Conservation (phyloP, 2,329 filamentous ascomycete genomes). For the Cryphonectria parasitica region DNA sequence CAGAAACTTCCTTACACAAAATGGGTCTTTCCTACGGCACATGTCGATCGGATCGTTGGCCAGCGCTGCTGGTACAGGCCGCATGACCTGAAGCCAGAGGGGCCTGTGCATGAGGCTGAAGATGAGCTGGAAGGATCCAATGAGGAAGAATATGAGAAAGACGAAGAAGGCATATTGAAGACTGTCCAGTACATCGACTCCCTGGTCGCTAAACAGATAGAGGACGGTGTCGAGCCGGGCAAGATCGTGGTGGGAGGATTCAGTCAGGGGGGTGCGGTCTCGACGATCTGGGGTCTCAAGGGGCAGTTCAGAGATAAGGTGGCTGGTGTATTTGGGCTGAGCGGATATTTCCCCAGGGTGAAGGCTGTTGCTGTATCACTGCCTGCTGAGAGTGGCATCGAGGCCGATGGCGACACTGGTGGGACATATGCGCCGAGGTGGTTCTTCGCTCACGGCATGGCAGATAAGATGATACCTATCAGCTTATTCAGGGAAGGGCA, state of each 20-base stretch:
- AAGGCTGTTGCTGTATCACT: slow-evolving; percentile 1
- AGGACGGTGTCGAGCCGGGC: slow-evolving; percentile 6
- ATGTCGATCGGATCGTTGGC: slow-evolving; percentile 15
- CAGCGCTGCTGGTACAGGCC: slow-evolving; percentile 25
- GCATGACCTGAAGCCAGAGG: slow-evolving; percentile 16
- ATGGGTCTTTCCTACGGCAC: slow-evolving; percentile 21
- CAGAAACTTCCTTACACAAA: slow-evolving; percentile 20
- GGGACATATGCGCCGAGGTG: slow-evolving; percentile 1
- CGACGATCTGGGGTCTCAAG: slow-evolving; percentile 23
- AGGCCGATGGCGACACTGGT: not conserved
- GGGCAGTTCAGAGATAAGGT: slow-evolving; percentile 15
- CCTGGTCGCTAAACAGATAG: slow-evolving; percentile 16
- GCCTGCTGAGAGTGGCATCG: not conserved
- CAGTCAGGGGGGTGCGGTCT: slow-evolving; percentile 25
- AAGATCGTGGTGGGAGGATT: slow-evolving; percentile 24
- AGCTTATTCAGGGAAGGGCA: slow-evolving; percentile 22
- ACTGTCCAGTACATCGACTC: slow-evolving; percentile 20
- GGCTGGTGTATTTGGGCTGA: slow-evolving; percentile 23
- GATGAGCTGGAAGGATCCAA: not conserved
- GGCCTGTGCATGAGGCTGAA: slow-evolving; percentile 11
- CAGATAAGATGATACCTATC: slow-evolving; percentile 9
- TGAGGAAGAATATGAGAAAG: slow-evolving; percentile 13
- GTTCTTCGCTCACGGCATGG: slow-evolving; percentile 25
- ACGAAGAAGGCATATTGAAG: slow-evolving; percentile 20
- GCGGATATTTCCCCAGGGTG: slow-evolving; percentile 20